Evolutionary conservation across 192 early-diverging fungal species (phyloP), one percentile per base, ranked within the genome.

Genomic region (Pecoramyces ruminantium): DNA sequence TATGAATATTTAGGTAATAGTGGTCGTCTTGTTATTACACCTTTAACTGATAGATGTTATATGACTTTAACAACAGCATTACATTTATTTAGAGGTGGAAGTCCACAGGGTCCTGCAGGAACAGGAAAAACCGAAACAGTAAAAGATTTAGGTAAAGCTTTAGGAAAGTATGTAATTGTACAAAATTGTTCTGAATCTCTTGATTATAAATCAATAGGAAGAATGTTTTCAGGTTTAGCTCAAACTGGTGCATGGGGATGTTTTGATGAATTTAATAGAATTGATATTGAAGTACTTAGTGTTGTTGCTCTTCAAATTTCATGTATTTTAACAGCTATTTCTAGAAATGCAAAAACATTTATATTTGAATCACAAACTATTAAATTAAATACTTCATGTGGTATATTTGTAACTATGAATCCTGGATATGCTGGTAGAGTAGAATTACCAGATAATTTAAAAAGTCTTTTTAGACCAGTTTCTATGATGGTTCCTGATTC

Each of bases 401-500:
- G 89, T 15, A 88, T 90, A 12, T 90, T 90, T 83, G 89, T 90
- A 13, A 90, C 89, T 17, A 82, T 90, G 28, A 90, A 90, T 81
- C 89, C 89, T 18, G 87, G 87, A 27, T 90, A 90, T 79, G 89
- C 88, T 18, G 89, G 89, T 9, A 84, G 89, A 29, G 88, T 90
- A 82, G 88, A 88, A 82, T 84, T 90, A 17, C 89, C 89, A 18
- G 89, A 90, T 82, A 90, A 90, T 78, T 79, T 90, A 25, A 90
- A 90, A 80, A 88, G 90, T 79, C 79, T 90, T 77, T 90, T 90
- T 82, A 81, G 89, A 13, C 87, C 88, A 27, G 87, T 90, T 29
- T 88, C 89, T 29, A 90, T 90, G 89, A 90, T 88, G 17, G 86
- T 88, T 81, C 89, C 89, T 12, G 81, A 90, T 80, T 88, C 89